Base-by-base conservation (phyloP, 2,329 filamentous ascomycete genomes). In the Trichoderma pleuroti region DNA sequence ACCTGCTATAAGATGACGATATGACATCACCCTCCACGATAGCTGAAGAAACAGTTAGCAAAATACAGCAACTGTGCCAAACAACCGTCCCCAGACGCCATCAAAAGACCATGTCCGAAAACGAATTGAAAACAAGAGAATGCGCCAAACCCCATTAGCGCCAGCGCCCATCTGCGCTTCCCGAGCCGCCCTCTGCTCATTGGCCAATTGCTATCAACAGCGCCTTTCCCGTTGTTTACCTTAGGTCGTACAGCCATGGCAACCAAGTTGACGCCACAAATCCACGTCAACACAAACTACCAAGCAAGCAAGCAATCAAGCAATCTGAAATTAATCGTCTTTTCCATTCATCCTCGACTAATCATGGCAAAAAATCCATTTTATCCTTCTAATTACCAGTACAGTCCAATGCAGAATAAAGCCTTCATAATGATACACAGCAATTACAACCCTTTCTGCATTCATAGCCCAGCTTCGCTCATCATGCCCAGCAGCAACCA, bases 371-470 rank as follows among this genome's bases (percentile, higher is more conserved):
- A 67, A 62, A 39, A 26, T 42, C 61, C 60, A 18, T 71, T 62
- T 52, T 57, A 66, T 59, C 62, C 62, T 68, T 68, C 62, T 60
- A 59, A 65, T 70, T 65, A 70, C 62, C 63, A 57, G 56, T 56
- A 61, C 63, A 60, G 63, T 62, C 39, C 56, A 59, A 57, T 60
- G 59, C 70, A 67, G 70, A 57, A 68, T 49, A 56, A 67, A 71
- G 70, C 70, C 67, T 64, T 49, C 59, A 67, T 65, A 71, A 66
- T 67, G 56, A 67, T 71, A 71, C 70, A 71, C 39, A 62, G 60
- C 56, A 68, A 62, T 57, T 52, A 68, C 66, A 68, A 61, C 63
- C 28, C 56, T 62, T 64, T 34, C 39, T 56, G 26, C 63, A 59
- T 42, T 30, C 57, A 34, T 46, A 49, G 28, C 56, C 56, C 28